Conservation (phyloP, 805 yeast species). For the Spathaspora arborariae region DNA sequence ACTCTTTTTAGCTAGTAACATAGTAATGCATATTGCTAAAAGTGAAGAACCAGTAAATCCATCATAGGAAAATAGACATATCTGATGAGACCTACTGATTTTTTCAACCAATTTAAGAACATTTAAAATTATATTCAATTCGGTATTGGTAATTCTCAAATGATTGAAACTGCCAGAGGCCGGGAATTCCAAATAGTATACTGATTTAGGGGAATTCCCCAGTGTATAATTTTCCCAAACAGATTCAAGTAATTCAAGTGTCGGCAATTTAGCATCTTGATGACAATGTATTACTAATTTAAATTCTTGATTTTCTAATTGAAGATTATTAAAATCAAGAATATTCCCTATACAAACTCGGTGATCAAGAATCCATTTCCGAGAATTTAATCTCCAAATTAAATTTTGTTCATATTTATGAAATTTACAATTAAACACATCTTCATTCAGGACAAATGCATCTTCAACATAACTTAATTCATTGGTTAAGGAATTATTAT, state of each 20-base stretch:
- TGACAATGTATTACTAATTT: constrained; percentile 53
- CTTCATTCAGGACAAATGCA: background rate
- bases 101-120: constrained; percentile 24
- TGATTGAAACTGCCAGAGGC: constrained; percentile 22
- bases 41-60: constrained; percentile 36
- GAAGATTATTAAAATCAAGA: constrained; percentile 23
- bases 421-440: constrained; percentile 14
- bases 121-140: constrained; percentile 26
- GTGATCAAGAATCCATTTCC: constrained; percentile 22
- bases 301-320: constrained; percentile 32
- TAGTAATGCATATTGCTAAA: constrained; percentile 14
- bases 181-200: constrained; percentile 31
- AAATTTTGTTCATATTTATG: constrained; percentile 32
- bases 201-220: constrained; percentile 1
- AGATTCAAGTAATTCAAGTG: constrained; percentile 27
- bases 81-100: constrained; percentile 15
- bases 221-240: constrained; percentile 9
- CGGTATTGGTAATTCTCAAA: constrained; percentile 19
- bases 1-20: constrained; percentile 9
- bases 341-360: constrained; percentile 30
- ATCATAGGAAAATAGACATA: constrained; percentile 32
- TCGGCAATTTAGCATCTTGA: constrained; percentile 53
- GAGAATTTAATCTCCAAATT: constrained; percentile 29
- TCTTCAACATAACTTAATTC: background rate
- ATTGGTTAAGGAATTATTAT: constrained; percentile 4